These are phyloP conservation scores for Ceraceosorus guamensis DNA, from an alignment of 1,284 basidiomycete species.

Conservation along the genomic window DNA sequence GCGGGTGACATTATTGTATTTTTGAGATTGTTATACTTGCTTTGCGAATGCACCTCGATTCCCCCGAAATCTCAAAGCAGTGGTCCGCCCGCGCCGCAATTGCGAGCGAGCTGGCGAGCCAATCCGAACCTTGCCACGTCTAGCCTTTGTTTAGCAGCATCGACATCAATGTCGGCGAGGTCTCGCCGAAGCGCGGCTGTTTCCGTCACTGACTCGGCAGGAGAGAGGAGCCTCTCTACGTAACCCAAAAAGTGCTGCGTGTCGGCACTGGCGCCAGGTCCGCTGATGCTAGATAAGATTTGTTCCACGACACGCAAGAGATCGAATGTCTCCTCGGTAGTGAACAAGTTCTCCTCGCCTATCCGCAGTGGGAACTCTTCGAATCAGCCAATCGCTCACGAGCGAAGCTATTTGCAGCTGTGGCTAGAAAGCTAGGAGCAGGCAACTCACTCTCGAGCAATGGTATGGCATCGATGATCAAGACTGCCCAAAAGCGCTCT, in stretches of 20 bases:
- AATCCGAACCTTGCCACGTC: slow-evolving; percentile 28
- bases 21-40: too few species aligned
- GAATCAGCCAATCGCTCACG: neutral
- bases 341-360: slow-evolving; percentile 15
- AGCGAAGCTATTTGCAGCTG: too few species aligned
- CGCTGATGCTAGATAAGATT: slow-evolving; percentile 13
- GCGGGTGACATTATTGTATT: too few species aligned
- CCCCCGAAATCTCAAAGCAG: too few species aligned
- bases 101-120: slow-evolving; percentile 24
- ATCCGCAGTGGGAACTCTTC: neutral
- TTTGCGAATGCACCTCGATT: too few species aligned
- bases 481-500: slow-evolving; percentile 36
- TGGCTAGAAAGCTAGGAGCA: neutral
- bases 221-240: slow-evolving; percentile 19
- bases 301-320: slow-evolving; percentile 38
- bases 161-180: slow-evolving; percentile 4
- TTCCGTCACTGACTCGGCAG: too few species aligned
- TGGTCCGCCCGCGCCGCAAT: too few species aligned
- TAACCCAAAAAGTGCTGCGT: slow-evolving; percentile 33
- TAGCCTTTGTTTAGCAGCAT: slow-evolving; percentile 20
- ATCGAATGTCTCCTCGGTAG: slow-evolving; percentile 33
- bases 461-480: slow-evolving; percentile 41
- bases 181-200: neutral
- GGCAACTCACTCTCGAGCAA: slow-evolving; percentile 21
- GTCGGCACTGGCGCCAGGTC: slow-evolving; percentile 8